These are phyloP conservation scores for Dacryopinax spathularia DNA, from an alignment of 768 basidiomycete species.

Conservation along the genomic window DNA sequence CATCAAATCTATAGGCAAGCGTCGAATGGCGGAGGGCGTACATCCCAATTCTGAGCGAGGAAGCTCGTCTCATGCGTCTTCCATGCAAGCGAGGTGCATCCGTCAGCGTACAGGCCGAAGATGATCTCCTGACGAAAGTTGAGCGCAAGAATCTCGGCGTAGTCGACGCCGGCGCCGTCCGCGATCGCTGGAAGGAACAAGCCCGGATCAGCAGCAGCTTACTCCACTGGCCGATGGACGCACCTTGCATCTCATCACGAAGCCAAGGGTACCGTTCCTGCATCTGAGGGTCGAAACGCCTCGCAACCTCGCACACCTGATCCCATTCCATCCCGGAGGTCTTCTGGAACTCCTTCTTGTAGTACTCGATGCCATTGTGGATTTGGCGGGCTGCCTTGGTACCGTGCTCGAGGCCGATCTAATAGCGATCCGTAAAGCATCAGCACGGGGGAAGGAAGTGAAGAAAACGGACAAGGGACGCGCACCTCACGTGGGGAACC, in stretches of 20 bases:
- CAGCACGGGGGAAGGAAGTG: not conserved
- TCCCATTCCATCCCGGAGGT: not conserved
- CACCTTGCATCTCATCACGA: not conserved
- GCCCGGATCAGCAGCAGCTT: not conserved
- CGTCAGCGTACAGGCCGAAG: not conserved
- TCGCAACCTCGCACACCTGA: not conserved
- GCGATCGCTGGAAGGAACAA: not conserved
- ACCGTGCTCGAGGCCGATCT: not conserved
- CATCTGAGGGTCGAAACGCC: not conserved
- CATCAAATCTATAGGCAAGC: not conserved
- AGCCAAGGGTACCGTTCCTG: not conserved
- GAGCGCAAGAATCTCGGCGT: not conserved
- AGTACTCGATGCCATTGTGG: not conserved
- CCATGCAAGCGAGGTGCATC: not conserved
- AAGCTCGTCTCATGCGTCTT: conserved; percentile 1
- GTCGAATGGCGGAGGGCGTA: not conserved
- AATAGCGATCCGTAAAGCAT: not conserved
- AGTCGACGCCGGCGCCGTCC: not conserved
- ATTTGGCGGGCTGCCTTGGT: not conserved
- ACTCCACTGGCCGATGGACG: not conserved
- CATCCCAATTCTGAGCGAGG: conserved; percentile 1
- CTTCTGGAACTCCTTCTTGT: not conserved
- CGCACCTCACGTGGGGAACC: not conserved
- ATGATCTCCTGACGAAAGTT: not conserved
- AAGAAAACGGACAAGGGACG: too few species aligned